Evolutionary conservation across 1,139 yeast genomes (phyloP), one percentile per base, ranked within the genome.

Genomic region (Meyerozyma sp.): DNA sequence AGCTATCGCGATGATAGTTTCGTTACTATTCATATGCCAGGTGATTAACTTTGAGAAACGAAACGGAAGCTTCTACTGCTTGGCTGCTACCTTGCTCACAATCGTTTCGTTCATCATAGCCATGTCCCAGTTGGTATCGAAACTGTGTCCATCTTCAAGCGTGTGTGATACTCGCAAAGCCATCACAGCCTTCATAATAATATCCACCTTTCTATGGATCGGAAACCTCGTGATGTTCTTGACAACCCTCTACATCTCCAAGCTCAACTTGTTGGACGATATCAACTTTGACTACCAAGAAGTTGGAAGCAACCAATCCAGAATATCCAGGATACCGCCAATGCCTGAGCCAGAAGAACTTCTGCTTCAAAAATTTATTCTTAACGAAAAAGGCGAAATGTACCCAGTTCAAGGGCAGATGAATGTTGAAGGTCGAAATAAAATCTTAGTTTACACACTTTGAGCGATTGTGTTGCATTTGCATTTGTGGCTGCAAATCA

Each of bases 61-160:
- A 46, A 70, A 70, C 47, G 77, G 77, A 2, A 66, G 72, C 40
- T 70, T 72, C 46, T 72, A 71, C 49, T 69, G 75, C 43, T 50
- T 68, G 11, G 57, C 63, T 0, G 70, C 74, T 2, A 55, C 65
- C 35, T 27, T 68, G 4, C 48, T 69, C 49, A 63, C 67, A 16
- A 43, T 66, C n/a, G 65, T 65, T 5, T 58, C 71, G 10, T 65
- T 69, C 46, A 57, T 65, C 16, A 52, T 70, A 48, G 58, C 62
- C n/a, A 49, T 61, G 3, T 55, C 70, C 23, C 49, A 54, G 11
- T 48, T 67, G 16, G 51, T 64, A 23, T 61, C 70, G 8, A 45
- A 53, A 48, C 30, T 53, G 35, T 65, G 70, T 45, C 40, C 49
- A 2, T 49, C 49, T 2, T 27, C 41, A 1, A 45, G 58, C 13